Evolutionary conservation across 208 protist species (phyloP).

Genomic region (Ichthyophonus hoferi): DNA sequence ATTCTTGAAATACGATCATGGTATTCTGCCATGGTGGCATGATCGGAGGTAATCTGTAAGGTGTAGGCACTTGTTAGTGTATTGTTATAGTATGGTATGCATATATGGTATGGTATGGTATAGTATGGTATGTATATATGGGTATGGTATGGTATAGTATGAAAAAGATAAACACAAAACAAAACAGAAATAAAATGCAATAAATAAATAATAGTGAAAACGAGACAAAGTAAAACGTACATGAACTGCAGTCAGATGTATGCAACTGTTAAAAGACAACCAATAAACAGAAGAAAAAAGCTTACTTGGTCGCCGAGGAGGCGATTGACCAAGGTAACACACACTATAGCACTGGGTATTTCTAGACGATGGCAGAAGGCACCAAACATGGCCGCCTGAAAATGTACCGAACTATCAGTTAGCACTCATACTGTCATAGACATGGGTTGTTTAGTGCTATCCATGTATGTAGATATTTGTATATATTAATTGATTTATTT

Average conservation of each 20-base stretch:
- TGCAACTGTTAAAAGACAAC: neutral
- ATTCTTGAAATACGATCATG: neutral
- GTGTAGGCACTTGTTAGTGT: neutral
- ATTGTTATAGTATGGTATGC: too few relatives aligned
- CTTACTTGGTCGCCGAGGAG: conserved; percentile 42
- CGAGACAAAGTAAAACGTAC: neutral
- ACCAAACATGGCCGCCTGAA: conserved; percentile 37
- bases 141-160: too few relatives aligned
- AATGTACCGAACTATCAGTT: too few relatives aligned
- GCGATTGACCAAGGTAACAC: conserved; percentile 37
- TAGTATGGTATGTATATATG: neutral
- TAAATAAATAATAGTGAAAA: too few relatives aligned
- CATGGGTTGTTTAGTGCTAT: too few relatives aligned
- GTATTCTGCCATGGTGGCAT: neutral
- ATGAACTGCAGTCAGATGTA: neutral
- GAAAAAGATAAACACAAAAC: neutral
- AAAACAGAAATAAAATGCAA: neutral
- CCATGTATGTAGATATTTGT: too few relatives aligned
- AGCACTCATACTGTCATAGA: too few relatives aligned
- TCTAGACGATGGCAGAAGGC: conserved; percentile 29
- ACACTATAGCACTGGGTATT: conserved; percentile 21
- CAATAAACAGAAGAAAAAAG: neutral
- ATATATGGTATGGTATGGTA: neutral
- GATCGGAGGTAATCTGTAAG: neutral
- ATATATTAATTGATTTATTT: too few relatives aligned